Conservation (phyloP, 2,329 filamentous ascomycete genomes). For the Geoglossum cookeanum region DNA sequence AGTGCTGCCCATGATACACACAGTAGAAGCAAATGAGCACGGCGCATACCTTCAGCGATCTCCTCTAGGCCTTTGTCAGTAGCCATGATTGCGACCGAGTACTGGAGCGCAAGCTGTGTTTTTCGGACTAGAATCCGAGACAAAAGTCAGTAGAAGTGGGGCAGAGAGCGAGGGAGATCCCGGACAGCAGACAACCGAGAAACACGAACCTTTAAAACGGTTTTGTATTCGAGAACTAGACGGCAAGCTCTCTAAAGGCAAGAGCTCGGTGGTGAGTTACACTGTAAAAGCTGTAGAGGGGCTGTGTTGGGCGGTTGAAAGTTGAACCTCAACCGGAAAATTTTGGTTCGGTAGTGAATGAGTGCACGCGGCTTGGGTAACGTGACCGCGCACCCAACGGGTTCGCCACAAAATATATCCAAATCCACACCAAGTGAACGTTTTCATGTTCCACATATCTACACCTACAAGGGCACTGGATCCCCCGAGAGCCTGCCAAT, state of each 20-base stretch:
- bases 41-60: conserved; percentile 70
- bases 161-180: background rate
- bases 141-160: background rate
- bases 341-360: background rate
- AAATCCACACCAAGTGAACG: background rate
- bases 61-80: conserved; percentile 92
- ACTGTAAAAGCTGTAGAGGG: background rate
- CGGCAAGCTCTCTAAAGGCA: conserved; percentile 24
- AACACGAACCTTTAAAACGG: background rate
- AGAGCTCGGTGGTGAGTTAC: background rate
- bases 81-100: conserved; percentile 84
- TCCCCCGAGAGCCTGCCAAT: background rate
- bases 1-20: background rate
- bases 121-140: conserved; percentile 37
- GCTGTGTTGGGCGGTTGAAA: background rate
- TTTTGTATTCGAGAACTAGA: conserved; percentile 25
- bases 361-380: background rate
- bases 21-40: background rate
- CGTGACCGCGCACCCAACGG: background rate
- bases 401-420: background rate
- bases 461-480: background rate
- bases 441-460: background rate
- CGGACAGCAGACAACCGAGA: background rate
- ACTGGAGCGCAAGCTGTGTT: conserved; percentile 44
- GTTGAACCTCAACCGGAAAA: background rate